Evolutionary conservation across 1,284 basidiomycete species (phyloP), one percentile per base, ranked within the genome.

Genomic region (Ceratobasidium sp.): DNA sequence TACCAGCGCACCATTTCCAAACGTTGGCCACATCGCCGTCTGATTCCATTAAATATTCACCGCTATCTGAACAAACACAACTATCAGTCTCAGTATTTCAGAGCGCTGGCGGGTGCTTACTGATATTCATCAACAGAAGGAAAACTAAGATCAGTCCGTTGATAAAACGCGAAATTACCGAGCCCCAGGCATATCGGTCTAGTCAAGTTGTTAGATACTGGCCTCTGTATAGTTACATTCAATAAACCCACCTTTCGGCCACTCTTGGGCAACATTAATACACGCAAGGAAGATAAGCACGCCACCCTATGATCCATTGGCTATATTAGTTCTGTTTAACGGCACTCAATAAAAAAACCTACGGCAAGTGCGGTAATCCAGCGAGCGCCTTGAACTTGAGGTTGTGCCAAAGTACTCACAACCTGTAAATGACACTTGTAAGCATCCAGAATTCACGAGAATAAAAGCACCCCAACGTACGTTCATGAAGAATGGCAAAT

Each of bases 141-240:
- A 1, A 10, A 3, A 69, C n/a, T 2, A 69, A 30, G 30, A 69
- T 69, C 1, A 46, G 12, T 9, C 65, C 65, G 41, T 46, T 69
- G 14, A 69, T 30, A 16, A 58, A 43, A 18, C 65, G 65, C 1
- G 65, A 69, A 21, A 69, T 5, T 36, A 58, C 65, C 1, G 65
- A 69, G 18, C 65, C 65, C 65, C 65, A 69, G 16, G 65, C 52
- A 23, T 69, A 69, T 36, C 65, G 65, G 41, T 69, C 65, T 69
- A 12, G 1, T 21, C 34, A 28, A 10, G 16, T n/a, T 28, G 23
- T 36, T 32, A 53, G 23, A 50, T 18, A 18, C 2, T 8, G 34
- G 6, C 2, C 2, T 3, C 9, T 21, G 2, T 60, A 4, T 4
- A 26, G 45, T 10, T n/a, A 23, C 43, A 1, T 6, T 1, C 26